Evolutionary conservation across 495 filamentous ascomycete genomes (phyloP), one percentile per base, ranked within the genome.

Genomic region (Annulohypoxylon bovei): DNA sequence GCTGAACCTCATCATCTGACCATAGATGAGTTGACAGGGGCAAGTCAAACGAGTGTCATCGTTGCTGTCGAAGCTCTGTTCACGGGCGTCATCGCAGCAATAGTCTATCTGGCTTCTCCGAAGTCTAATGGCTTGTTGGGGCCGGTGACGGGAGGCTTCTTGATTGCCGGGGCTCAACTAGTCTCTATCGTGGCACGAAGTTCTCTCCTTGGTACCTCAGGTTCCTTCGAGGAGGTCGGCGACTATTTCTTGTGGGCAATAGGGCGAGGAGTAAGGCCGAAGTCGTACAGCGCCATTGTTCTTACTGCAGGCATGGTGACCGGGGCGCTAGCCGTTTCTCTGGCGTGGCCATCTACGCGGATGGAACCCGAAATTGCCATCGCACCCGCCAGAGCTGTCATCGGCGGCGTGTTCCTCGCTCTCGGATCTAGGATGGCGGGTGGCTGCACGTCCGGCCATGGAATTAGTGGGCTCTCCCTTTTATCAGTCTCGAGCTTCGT

Each of bases 391-490:
- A 76, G 74, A 55, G 78, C 82, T 1, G 58, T 81, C 18, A 20
- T 83, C 23, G 87, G 86, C 16, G 86, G 86, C 16, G 76, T 81
- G 20, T 62, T 86, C 53, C 79, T 89, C 74, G 76, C 84, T 1
- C 46, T 88, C 22, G 87, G 87, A 14, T 78, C 85, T 27, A 75
- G 86, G 54, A 77, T 88, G 46, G 86, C 81, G 0, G 86, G 87
- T 4, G 87, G 87, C 1, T 89, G 87, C 63, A 88, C 87, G 0
- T 87, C 84, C 22, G 87, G 87, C 0, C 87, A 89, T 68, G 87
- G 87, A 1, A 87, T 89, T 63, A 86, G 81, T 28, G 86, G 86
- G 4, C 80, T 88, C 49, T 80, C 81, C 28, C 70, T 83, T 68
- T 65, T 88, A 5, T 84, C 84, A 0, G 71, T 83, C 18, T 79